A percentile compares a stretch with the other conserved stretches of the same genome.
Evolutionary conservation across 306 rosid species (phyloP).

Genomic region (Nissolia schottii): DNA sequence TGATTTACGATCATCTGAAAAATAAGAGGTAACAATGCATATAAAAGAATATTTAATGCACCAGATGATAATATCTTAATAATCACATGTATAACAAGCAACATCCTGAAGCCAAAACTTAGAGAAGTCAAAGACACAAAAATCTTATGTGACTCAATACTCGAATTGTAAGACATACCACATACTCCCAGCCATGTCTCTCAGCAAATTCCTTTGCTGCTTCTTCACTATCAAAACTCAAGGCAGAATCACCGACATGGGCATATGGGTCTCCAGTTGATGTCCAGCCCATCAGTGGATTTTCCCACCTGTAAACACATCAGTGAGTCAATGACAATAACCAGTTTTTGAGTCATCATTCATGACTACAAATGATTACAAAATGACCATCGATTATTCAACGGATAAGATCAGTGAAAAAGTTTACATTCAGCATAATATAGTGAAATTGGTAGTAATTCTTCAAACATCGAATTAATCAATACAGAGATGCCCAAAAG

Average conservation of each 20-base stretch:
- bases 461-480: neutral
- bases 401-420: neutral
- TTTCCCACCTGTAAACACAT: conserved; percentile 80
- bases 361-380: neutral
- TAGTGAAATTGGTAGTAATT: neutral
- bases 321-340: conserved; percentile 14
- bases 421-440: neutral
- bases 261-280: conserved; percentile 96
- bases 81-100: neutral
- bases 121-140: neutral
- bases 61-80: neutral
- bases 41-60: conserved; percentile 3
- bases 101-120: conserved; percentile 10
- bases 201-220: conserved; percentile 86
- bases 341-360: neutral
- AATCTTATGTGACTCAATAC: neutral
- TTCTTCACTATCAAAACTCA: conserved; percentile 79
- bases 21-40: conserved; percentile 2
- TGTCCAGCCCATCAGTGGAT: conserved; percentile 99
- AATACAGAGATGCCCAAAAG: neutral
- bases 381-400: neutral
- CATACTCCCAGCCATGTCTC: conserved; percentile 92
- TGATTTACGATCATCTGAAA: neutral
- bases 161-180: conserved; percentile 45
- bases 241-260: conserved; percentile 84